Conservation (phyloP, 768 basidiomycete species). For the Pluteus cervinus region DNA sequence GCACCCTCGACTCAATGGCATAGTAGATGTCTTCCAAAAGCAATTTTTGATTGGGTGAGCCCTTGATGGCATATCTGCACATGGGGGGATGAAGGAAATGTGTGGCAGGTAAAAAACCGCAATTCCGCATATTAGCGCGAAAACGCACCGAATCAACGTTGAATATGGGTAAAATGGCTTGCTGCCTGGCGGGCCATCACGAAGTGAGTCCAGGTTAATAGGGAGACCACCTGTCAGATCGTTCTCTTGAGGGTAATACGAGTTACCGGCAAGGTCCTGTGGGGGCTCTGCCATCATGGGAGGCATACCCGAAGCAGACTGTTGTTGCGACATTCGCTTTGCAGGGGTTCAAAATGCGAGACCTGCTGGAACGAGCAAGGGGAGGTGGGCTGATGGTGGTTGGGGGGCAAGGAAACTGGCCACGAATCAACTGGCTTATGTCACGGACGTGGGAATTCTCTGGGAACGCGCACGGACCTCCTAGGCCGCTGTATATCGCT, state of each 20-base stretch:
- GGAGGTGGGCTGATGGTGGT: constrained; percentile 40
- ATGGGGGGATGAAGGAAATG: constrained; percentile 10
- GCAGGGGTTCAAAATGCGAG: constrained; percentile 10
- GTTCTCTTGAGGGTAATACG: constrained; percentile 70
- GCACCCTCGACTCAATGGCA: constrained; percentile 81
- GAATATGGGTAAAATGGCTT: constrained; percentile 92
- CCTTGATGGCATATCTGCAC: constrained; percentile 82
- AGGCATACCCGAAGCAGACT: constrained; percentile 52
- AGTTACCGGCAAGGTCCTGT: constrained; percentile 47
- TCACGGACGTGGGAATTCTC: constrained; percentile 55
- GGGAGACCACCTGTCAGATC: constrained; percentile 82
- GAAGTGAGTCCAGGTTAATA: constrained; percentile 80
- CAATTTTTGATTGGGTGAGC: constrained; percentile 81
- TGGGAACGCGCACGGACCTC: constrained; percentile 55
- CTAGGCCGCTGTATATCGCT: too few species aligned
- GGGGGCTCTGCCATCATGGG: constrained; percentile 57
- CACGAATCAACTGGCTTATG: constrained; percentile 41
- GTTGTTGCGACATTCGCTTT: constrained; percentile 46
- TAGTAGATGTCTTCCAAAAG: constrained; percentile 89
- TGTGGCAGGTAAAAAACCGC: constrained; percentile 9
- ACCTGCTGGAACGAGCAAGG: too few species aligned
- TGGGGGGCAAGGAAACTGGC: constrained; percentile 39
- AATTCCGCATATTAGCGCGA: too few species aligned
- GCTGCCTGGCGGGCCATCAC: constrained; percentile 83
- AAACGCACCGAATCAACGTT: constrained; percentile 85